A percentile compares a stretch with the other conserved stretches of the same genome.
Conservation (phyloP, 176 grass and related monocot species). For the Panicum miliaceum region DNA sequence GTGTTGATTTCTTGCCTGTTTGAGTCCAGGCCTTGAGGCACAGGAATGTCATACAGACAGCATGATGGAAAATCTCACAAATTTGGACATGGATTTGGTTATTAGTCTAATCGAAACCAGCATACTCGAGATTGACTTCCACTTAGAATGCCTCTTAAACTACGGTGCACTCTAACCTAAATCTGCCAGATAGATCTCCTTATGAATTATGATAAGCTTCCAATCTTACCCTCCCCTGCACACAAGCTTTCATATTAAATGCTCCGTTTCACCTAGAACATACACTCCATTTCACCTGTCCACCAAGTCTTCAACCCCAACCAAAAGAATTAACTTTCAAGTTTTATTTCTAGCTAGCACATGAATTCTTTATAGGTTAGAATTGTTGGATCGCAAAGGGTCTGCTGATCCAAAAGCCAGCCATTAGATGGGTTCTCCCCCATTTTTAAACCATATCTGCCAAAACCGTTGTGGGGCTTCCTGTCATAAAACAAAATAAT, state of each 20-base stretch:
- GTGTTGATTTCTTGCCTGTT: neutral
- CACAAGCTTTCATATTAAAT: neutral
- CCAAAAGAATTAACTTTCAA: neutral
- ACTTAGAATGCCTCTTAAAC: neutral
- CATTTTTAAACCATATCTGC: neutral
- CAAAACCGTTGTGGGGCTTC: neutral
- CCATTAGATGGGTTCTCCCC: neutral
- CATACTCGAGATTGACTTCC: neutral
- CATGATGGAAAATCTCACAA: constrained; percentile 6
- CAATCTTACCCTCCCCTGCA: neutral
- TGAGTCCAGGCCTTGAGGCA: neutral
- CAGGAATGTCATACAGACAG: constrained; percentile 1
- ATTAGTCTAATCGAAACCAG: constrained; percentile 7
- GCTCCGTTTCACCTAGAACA: constrained; percentile 2
- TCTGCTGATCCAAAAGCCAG: neutral
- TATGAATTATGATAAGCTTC: constrained; percentile 12
- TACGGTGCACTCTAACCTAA: neutral
- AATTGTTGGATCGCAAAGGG: neutral
- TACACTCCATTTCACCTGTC: neutral
- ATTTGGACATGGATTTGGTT: constrained; percentile 9
- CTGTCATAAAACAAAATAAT: neutral
- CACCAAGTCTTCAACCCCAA: neutral
- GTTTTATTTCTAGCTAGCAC: neutral
- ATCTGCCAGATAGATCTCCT: neutral
- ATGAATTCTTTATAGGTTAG: neutral